Evolutionary conservation across 2,329 filamentous ascomycete genomes (phyloP).

Genomic region (Neofusicoccum kwambonambiense): DNA sequence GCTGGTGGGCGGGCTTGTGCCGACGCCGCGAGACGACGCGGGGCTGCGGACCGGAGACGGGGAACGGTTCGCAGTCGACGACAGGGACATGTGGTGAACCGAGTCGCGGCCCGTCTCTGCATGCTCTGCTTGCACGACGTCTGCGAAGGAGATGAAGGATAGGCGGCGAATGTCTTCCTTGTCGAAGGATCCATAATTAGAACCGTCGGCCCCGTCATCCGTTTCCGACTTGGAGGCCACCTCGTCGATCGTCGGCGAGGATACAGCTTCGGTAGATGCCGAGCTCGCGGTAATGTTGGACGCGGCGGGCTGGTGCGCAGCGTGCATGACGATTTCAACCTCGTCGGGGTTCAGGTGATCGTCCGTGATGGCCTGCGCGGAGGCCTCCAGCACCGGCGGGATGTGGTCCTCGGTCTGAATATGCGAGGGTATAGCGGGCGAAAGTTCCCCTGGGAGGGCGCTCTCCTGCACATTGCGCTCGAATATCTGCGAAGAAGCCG

Average conservation of each 20-base stretch:
- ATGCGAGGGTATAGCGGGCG: conserved; percentile 85
- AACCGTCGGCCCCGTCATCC: conserved; percentile 58
- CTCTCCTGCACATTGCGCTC: conserved; percentile 91
- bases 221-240: conserved; percentile 25
- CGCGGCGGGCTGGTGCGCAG: conserved; percentile 75
- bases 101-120: conserved; percentile 67
- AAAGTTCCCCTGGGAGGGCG: conserved; percentile 62
- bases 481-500: conserved; percentile 77
- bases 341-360: conserved; percentile 78
- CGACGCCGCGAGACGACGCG: conserved; percentile 66
- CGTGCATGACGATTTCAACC: conserved; percentile 89
- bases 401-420: conserved; percentile 95
- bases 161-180: conserved; percentile 75
- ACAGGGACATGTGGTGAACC: conserved; percentile 66
- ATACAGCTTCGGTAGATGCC: conserved; percentile 29
- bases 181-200: conserved; percentile 77
- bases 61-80: conserved; percentile 64
- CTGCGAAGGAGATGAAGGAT: conserved; percentile 95
- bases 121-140: conserved; percentile 86
- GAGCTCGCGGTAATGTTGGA: conserved; percentile 37
- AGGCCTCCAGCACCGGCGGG: conserved; percentile 85
- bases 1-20: conserved; percentile 73
- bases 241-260: conserved; percentile 35
- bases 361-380: conserved; percentile 89
- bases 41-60: conserved; percentile 80